Percentiles rank a stretch among this genome's conserved stretches.
Evolutionary conservation across 2,329 filamentous ascomycete species (phyloP).

Genomic region (Penicillium sp.): DNA sequence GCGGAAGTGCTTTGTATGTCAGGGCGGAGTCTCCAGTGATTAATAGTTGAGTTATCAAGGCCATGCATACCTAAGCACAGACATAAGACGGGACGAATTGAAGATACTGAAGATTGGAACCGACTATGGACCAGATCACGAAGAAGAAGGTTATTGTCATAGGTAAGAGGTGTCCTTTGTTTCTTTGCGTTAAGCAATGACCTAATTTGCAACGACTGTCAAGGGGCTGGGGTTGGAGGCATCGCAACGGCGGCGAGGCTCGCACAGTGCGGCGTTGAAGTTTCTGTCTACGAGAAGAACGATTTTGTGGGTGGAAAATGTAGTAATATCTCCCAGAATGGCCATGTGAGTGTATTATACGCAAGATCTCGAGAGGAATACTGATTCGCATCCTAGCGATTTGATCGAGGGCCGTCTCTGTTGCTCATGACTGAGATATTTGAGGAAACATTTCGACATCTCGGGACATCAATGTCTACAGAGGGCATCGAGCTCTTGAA

Average conservation of each 20-base stretch:
- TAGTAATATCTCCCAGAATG: conserved; percentile 1
- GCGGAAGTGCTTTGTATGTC: neutral
- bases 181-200: neutral
- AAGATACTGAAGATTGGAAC: neutral
- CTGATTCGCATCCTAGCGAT: conserved; percentile 1
- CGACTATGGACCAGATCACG: neutral
- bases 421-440: conserved; percentile 13
- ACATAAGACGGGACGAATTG: no score
- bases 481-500: conserved; percentile 6
- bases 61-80: neutral
- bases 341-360: neutral
- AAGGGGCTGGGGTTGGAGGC: conserved; percentile 5
- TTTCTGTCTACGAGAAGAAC: conserved; percentile 7
- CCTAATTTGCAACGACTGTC: neutral
- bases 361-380: no score
- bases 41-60: neutral
- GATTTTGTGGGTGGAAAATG: conserved; percentile 4
- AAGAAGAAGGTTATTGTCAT: conserved; percentile 2
- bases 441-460: conserved; percentile 8
- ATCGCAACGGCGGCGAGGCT: conserved; percentile 5
- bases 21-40: neutral
- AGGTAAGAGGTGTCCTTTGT: neutral
- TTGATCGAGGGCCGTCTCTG: conserved; percentile 11
- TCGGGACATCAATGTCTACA: conserved; percentile 4
- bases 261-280: conserved; percentile 2